phyloP scores from a whole-genome alignment of 805 yeast species.

The Kazachstania africana region DNA sequence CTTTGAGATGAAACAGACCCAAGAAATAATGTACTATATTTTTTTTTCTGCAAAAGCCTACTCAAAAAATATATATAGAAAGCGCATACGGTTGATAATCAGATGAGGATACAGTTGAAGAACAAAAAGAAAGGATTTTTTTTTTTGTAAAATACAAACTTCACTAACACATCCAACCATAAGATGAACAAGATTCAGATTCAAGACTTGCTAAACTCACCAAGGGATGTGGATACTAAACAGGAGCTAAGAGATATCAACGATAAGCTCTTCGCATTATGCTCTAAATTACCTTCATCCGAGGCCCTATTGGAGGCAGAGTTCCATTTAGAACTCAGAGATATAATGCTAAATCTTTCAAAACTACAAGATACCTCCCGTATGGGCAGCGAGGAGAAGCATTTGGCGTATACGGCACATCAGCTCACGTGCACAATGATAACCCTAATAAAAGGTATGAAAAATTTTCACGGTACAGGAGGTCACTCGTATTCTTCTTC shows the following conservation, averaged over 20 bases:
- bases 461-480: neutral
- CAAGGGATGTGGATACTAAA: slow-evolving; percentile 2
- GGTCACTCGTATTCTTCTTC: neutral
- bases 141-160: no score
- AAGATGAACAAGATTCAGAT: slow-evolving; percentile 14
- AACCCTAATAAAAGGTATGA: slow-evolving; percentile 2
- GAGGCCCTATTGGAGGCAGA: neutral
- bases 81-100: no score
- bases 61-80: no score
- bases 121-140: no score
- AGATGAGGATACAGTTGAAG: no score
- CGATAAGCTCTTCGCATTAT: slow-evolving; percentile 4
- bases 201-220: slow-evolving; percentile 10
- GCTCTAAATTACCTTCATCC: slow-evolving; percentile 5
- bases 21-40: no score
- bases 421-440: slow-evolving; percentile 7
- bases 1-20: no score
- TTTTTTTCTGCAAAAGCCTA: no score
- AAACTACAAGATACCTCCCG: slow-evolving; percentile 1
- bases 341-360: slow-evolving; percentile 2
- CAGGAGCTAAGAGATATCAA: slow-evolving; percentile 6
- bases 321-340: slow-evolving; percentile 3
- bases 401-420: slow-evolving; percentile 4
- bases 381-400: slow-evolving; percentile 4
- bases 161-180: neutral